phyloP scores from a whole-genome alignment of 1,139 yeast genomes.

The Pichia sp. region DNA sequence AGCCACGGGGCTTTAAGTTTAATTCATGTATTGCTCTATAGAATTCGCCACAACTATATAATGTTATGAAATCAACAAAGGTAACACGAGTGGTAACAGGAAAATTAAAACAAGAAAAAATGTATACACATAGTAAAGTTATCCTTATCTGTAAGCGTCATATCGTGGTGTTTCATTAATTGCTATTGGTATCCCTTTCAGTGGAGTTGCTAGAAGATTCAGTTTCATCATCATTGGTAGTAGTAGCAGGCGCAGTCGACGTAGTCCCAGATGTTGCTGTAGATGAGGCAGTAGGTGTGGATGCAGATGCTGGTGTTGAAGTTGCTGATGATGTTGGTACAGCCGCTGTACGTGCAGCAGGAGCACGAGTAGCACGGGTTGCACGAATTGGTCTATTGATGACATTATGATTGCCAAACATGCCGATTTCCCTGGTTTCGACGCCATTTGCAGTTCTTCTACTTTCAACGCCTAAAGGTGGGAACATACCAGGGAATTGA shows the following conservation, averaged over 20 bases:
- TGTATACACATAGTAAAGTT: background rate
- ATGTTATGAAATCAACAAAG: background rate
- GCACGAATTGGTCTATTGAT: background rate
- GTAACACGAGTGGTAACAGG: background rate
- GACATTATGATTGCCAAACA: conserved; percentile 8
- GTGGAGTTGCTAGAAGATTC: background rate
- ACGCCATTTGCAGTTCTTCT: conserved; percentile 50
- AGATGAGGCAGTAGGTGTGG: background rate
- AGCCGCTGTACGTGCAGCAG: background rate
- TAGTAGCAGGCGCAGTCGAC: background rate
- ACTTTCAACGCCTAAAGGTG: conserved; percentile 52
- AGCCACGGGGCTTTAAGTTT: too few relatives aligned
- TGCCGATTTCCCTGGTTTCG: conserved; percentile 34
- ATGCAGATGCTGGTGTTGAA: too few relatives aligned
- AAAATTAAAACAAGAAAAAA: background rate
- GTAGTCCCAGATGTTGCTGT: background rate
- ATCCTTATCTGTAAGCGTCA: background rate
- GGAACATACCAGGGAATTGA: conserved; percentile 34
- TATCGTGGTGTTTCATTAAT: background rate
- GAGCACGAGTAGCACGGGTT: background rate
- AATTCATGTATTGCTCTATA: too few relatives aligned
- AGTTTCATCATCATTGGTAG: background rate
- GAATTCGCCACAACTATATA: background rate
- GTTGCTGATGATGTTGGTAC: too few relatives aligned
- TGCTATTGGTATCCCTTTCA: background rate